Conservation (phyloP, 352 stramenopile genomes). For the Globisporangium alternatum region DNA sequence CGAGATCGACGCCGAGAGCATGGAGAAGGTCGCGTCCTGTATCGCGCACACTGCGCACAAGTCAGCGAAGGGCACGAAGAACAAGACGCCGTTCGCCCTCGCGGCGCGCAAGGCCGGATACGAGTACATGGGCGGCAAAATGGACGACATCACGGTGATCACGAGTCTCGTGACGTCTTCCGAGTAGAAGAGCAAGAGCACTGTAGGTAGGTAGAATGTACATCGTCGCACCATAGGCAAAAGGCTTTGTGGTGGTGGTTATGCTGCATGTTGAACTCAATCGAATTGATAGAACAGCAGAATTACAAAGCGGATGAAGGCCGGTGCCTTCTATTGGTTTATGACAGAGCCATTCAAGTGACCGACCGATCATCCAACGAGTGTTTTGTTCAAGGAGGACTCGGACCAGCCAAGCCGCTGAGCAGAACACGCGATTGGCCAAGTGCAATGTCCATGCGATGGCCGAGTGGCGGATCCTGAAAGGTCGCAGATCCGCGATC, state of each 20-base stretch:
- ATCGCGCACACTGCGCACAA: slow-evolving; percentile 83
- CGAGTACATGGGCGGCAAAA: slow-evolving; percentile 84
- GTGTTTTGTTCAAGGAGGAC: neutral
- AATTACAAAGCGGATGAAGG: neutral
- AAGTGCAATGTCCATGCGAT: neutral
- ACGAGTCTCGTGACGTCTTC: slow-evolving; percentile 54
- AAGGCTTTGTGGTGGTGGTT: neutral
- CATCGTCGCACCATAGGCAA: neutral
- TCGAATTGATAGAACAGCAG: neutral
- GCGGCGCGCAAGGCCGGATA: slow-evolving; percentile 72
- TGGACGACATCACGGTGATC: slow-evolving; percentile 91
- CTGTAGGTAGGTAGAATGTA: neutral
- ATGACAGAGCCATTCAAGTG: neutral
- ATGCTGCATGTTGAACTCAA: neutral
- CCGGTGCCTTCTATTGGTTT: neutral
- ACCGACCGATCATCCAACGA: neutral
- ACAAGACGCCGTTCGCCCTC: slow-evolving; percentile 70
- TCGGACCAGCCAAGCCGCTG: neutral
- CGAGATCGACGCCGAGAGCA: slow-evolving; percentile 49
- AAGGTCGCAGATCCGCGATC: neutral
- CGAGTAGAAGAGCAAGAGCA: neutral
- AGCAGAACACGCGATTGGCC: neutral
- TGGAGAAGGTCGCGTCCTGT: slow-evolving; percentile 76
- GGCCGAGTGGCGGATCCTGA: neutral
- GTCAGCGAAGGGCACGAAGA: slow-evolving; percentile 66